These are phyloP conservation scores for Wickerhamomyces subpelliculosus DNA, from an alignment of 805 yeast genomes.

Conservation along the genomic window DNA sequence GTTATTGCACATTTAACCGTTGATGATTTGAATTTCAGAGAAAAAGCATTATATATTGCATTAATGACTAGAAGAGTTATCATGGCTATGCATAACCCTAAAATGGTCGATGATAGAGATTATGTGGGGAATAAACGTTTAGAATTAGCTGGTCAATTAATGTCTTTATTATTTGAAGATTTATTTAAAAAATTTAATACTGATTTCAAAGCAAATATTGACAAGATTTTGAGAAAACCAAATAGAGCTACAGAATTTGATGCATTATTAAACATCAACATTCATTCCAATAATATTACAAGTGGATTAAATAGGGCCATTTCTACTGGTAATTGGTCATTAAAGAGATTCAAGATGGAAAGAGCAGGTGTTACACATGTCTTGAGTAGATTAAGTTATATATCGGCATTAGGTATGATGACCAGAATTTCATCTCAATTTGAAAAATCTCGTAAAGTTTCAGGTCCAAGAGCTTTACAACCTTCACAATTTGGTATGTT, in stretches of 20 bases:
- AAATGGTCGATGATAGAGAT: slow-evolving; percentile 97
- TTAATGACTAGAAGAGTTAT: slow-evolving; percentile 95
- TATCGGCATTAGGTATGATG: slow-evolving; percentile 98
- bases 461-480: slow-evolving; percentile 97
- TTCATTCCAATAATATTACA: slow-evolving; percentile 89
- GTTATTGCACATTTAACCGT: slow-evolving; percentile 93
- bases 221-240: slow-evolving; percentile 88
- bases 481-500: slow-evolving; percentile 99
- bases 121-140: slow-evolving; percentile 97
- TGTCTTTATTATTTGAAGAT: slow-evolving; percentile 93
- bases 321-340: slow-evolving; percentile 98
- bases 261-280: slow-evolving; percentile 81
- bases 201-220: slow-evolving; percentile 91
- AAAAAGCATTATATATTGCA: slow-evolving; percentile 90
- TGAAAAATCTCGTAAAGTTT: slow-evolving; percentile 94
- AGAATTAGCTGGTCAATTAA: slow-evolving; percentile 94
- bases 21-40: slow-evolving; percentile 77
- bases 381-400: slow-evolving; percentile 81
- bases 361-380: slow-evolving; percentile 99
- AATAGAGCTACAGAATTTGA: slow-evolving; percentile 93
- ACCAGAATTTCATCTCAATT: slow-evolving; percentile 98
- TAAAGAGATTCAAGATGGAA: slow-evolving; percentile 98
- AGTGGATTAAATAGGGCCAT: slow-evolving; percentile 94
- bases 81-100: slow-evolving; percentile 91
- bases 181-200: slow-evolving; percentile 92